A percentile compares a stretch with the other conserved stretches of the same genome.
Evolutionary conservation across 805 yeast genomes (phyloP).

Genomic region (Yarrowia bubula): DNA sequence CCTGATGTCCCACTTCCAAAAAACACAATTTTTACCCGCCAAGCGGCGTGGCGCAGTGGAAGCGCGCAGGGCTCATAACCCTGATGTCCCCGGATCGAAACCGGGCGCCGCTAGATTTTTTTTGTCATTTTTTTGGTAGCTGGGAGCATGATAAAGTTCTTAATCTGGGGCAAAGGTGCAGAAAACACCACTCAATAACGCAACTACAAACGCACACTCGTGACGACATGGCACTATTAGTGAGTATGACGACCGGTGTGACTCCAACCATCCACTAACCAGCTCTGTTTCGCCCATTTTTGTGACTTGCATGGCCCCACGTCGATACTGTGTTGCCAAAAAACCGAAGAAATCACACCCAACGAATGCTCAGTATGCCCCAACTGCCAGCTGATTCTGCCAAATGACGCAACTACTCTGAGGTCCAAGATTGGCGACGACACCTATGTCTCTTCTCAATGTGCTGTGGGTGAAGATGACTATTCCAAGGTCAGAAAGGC

Average conservation of each 20-base stretch:
- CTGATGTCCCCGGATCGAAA: slow-evolving; percentile 92
- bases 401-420: slow-evolving; percentile 24
- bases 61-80: slow-evolving; percentile 97
- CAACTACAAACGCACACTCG: not conserved
- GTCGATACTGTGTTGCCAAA: slow-evolving; percentile 36
- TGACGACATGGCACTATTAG: not conserved
- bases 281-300: slow-evolving; percentile 37
- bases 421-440: not conserved
- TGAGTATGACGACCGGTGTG: not conserved
- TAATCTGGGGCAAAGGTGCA: slow-evolving; percentile 1
- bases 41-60: slow-evolving; percentile 55
- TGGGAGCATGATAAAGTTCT: not conserved
- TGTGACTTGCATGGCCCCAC: slow-evolving; percentile 39
- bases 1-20: not conserved
- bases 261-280: not conserved
- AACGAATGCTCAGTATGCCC: slow-evolving; percentile 30
- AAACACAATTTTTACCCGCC: not conserved
- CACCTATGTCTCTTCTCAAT: slow-evolving; percentile 32
- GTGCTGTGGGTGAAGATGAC: slow-evolving; percentile 34
- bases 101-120: slow-evolving; percentile 73
- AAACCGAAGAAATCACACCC: slow-evolving; percentile 29
- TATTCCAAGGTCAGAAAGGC: slow-evolving; percentile 35
- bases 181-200: not conserved
- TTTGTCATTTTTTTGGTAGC: slow-evolving; percentile 32
- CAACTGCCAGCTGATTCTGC: slow-evolving; percentile 33